Evolutionary conservation across 176 grass and related monocot genomes (phyloP), one percentile per base, ranked within the genome.

Genomic region (Cocos nucifera): DNA sequence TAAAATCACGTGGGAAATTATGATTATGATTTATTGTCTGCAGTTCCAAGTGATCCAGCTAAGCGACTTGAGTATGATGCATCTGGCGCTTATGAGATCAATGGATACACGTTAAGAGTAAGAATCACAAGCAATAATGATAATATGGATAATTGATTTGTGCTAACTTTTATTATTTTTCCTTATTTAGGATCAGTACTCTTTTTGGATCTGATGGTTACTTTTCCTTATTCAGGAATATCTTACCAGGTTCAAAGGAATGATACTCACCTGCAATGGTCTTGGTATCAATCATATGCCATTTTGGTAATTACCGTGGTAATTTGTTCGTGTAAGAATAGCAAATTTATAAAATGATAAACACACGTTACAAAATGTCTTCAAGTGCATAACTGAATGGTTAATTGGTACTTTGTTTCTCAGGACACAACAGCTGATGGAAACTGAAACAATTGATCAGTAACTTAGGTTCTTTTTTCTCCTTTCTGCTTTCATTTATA

Each of bases 241-340:
- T 70, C 82, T 90, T 71, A 32, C 82, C 58, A 90, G 82, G 74
- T 90, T 90, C 76, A 74, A 86, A 63, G 76, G 82, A 60, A 86
- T 90, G 87, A 86, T 90, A 66, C 79, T 90, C 62, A 83, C 87
- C 22, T 86, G 82, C 69, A 83, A 86, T 80, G 87, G 87, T 57
- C 87, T 90, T 68, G 76, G 82, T 39, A 83, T 90, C 69, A 80
- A 77, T 30, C 82, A 77, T 50, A 44, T 71, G 57, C 69, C 73
- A 8, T 78, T 78, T 63, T 82, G 79, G 71, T 78, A 72, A 8
- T 12, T 39, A 39, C 35, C 2, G 35, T 39, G 35, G 4, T 39
- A 39, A 10, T 39, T 12, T 39, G 9, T 39, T 39, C 35, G 10
- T 39, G 2, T 39, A 39, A 39, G 35, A 10, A 10, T 9, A 39